Conservation (phyloP, 352 stramenopile genomes). For the Blastocystis hominis region DNA sequence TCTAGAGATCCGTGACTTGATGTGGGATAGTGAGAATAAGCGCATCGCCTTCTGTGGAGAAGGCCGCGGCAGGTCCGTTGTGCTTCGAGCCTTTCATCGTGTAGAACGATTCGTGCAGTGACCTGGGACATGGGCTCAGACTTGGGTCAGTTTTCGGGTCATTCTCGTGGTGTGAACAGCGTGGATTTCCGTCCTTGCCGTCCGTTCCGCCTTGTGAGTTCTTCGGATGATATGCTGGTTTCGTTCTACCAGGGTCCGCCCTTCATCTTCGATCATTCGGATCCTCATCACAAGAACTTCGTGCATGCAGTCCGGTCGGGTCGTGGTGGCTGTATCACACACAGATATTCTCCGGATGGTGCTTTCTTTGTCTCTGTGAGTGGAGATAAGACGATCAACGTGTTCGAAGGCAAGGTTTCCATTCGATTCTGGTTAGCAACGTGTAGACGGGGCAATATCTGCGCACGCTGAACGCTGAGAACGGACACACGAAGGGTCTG, state of each 20-base stretch:
- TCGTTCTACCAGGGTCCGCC: conserved; percentile 73
- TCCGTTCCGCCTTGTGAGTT: conserved; percentile 75
- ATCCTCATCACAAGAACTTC: conserved; percentile 75
- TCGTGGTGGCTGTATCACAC: not conserved
- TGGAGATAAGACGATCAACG: conserved; percentile 72
- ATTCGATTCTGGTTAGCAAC: conserved; percentile 68
- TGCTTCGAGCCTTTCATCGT: conserved; percentile 56
- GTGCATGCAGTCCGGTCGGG: conserved; percentile 70
- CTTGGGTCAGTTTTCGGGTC: conserved; percentile 73
- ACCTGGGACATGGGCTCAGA: conserved; percentile 78
- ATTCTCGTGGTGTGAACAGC: conserved; percentile 74
- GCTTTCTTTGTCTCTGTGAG: conserved; percentile 71
- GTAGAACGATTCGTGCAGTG: conserved; percentile 64
- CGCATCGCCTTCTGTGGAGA: conserved; percentile 74
- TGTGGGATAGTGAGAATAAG: conserved; percentile 75
- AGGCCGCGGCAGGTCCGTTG: conserved; percentile 69
- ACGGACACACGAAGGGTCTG: conserved; percentile 70
- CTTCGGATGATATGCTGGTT: conserved; percentile 75
- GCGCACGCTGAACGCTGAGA: conserved; percentile 62
- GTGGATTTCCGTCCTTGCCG: conserved; percentile 75
- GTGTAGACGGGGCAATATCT: conserved; percentile 70
- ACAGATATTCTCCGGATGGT: conserved; percentile 69
- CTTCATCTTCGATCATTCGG: conserved; percentile 79
- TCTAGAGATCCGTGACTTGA: conserved; percentile 73
- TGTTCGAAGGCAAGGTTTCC: conserved; percentile 46